phyloP scores from a whole-genome alignment of 768 basidiomycete species.

The Boletus reticulatus region DNA sequence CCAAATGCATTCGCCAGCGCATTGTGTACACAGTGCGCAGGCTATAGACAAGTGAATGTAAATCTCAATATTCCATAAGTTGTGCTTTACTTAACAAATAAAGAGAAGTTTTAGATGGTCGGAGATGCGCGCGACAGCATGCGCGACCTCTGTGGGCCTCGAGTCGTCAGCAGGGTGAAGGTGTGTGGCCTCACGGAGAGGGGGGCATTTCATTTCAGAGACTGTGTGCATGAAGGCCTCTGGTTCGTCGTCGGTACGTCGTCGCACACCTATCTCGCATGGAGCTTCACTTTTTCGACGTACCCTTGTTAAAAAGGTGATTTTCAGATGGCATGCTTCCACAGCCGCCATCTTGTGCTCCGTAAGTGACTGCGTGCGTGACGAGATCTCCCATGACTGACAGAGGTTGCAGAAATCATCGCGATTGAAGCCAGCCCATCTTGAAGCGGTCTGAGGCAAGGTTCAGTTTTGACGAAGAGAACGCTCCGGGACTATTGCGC shows the following conservation, averaged over 20 bases:
- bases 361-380: conserved; percentile 20
- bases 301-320: conserved; percentile 18
- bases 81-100: neutral
- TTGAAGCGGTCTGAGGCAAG: conserved; percentile 19
- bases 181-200: conserved; percentile 53
- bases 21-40: too few species aligned
- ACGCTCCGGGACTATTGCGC: neutral
- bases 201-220: conserved; percentile 31
- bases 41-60: too few species aligned
- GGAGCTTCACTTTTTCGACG: neutral
- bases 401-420: conserved; percentile 24
- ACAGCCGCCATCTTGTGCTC: conserved; percentile 30
- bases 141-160: conserved; percentile 45
- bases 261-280: neutral
- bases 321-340: conserved; percentile 23
- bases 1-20: conserved; percentile 26
- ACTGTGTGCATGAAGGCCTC: conserved; percentile 36
- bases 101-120: conserved; percentile 37
- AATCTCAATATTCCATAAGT: too few species aligned
- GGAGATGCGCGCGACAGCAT: conserved; percentile 43
- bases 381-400: neutral
- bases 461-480: conserved; percentile 13
- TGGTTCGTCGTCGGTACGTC: conserved; percentile 30
- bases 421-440: conserved; percentile 29
- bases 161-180: conserved; percentile 43